Evolutionary conservation across 345 rosid species (phyloP).

Genomic region (Boechera retrofracta): DNA sequence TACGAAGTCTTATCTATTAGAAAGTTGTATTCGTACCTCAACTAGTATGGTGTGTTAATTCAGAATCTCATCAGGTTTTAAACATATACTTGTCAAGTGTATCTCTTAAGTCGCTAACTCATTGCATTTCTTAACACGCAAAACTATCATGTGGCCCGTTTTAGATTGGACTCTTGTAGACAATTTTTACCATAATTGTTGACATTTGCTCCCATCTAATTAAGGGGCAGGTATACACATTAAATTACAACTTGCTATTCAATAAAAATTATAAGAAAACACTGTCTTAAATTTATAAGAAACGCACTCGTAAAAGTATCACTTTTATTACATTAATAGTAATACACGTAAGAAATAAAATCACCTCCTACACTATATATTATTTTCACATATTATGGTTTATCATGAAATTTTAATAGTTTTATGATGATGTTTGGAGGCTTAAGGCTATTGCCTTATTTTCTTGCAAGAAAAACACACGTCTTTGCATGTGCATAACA

Average conservation of each 20-base stretch:
- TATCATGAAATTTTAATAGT: neutral
- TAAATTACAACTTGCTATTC: slow-evolving; percentile 1
- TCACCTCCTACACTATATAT: no score
- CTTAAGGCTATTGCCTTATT: neutral
- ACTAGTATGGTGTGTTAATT: neutral
- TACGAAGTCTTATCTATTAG: neutral
- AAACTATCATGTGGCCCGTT: slow-evolving; percentile 24
- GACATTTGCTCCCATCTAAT: slow-evolving; percentile 23
- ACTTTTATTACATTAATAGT: no score
- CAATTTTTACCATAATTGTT: slow-evolving; percentile 35
- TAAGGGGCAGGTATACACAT: slow-evolving; percentile 32
- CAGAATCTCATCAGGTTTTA: neutral
- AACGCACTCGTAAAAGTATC: neutral
- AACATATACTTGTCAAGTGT: neutral
- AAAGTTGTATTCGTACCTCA: neutral
- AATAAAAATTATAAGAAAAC: neutral
- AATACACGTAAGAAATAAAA: neutral
- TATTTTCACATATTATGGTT: neutral
- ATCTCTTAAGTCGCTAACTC: slow-evolving; percentile 8
- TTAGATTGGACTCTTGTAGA: slow-evolving; percentile 32
- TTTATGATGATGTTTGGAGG: neutral
- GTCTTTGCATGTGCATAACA: neutral
- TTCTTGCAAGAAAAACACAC: neutral
- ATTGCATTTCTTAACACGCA: slow-evolving; percentile 38
- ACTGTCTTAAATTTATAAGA: neutral